phyloP scores from a whole-genome alignment of 2,329 filamentous ascomycete genomes.

The Passalora sequoiae region DNA sequence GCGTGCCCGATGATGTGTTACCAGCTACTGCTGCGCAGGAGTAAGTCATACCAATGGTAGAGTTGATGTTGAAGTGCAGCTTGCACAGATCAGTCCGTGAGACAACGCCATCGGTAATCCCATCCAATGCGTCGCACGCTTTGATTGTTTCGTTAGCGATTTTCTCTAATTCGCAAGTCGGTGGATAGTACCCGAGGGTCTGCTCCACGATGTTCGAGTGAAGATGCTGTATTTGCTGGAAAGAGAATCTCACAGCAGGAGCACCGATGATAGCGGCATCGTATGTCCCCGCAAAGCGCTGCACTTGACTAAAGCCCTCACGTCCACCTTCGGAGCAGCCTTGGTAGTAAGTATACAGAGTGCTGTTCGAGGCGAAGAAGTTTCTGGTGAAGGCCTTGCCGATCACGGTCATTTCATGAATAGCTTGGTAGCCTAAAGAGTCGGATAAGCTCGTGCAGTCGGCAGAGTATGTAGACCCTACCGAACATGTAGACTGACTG shows the following conservation, averaged over 20 bases:
- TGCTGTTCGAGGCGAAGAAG: slow-evolving; percentile 36
- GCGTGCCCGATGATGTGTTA: slow-evolving; percentile 4
- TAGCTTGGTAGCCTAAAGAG: slow-evolving; percentile 49
- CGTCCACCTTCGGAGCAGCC: slow-evolving; percentile 53
- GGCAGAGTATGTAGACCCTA: too few species aligned
- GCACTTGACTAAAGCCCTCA: slow-evolving; percentile 47
- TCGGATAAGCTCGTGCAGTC: too few species aligned
- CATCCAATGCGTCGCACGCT: slow-evolving; percentile 52
- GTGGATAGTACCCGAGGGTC: slow-evolving; percentile 37
- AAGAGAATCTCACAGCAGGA: slow-evolving; percentile 44
- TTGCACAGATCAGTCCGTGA: slow-evolving; percentile 46
- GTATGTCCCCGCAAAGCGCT: slow-evolving; percentile 48
- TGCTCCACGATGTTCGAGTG: slow-evolving; percentile 38
- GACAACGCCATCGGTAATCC: slow-evolving; percentile 51
- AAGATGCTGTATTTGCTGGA: slow-evolving; percentile 45
- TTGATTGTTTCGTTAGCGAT: slow-evolving; percentile 52
- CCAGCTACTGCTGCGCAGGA: slow-evolving; percentile 36
- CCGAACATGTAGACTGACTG: too few species aligned
- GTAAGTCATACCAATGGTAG: slow-evolving; percentile 45
- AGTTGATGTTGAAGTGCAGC: slow-evolving; percentile 43
- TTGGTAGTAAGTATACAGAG: slow-evolving; percentile 47
- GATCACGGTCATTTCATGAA: slow-evolving; percentile 48
- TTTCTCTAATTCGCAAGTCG: slow-evolving; percentile 44
- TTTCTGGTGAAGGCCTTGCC: slow-evolving; percentile 42
- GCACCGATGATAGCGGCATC: slow-evolving; percentile 45